Conservation (phyloP, 768 basidiomycete species). For the Mycena floridula region DNA sequence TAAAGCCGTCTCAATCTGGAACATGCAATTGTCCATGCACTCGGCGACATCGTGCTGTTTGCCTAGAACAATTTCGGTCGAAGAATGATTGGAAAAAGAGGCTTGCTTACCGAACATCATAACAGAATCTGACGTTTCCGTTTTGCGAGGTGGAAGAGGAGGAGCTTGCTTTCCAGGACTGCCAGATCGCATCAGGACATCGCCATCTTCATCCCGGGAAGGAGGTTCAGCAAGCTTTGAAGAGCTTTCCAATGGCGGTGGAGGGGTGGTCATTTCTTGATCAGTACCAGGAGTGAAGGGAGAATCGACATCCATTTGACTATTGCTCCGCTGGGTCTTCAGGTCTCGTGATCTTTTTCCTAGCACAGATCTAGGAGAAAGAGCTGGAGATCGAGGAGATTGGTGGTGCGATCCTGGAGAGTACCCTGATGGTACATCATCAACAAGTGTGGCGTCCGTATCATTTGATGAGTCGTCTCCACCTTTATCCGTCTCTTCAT, state of each 20-base stretch:
- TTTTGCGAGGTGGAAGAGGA: slow-evolving; percentile 1
- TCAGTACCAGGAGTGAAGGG: slow-evolving; percentile 17
- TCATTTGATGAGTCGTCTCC: slow-evolving; percentile 81
- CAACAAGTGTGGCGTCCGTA: slow-evolving; percentile 84
- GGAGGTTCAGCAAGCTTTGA: slow-evolving; percentile 3
- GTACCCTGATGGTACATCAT: slow-evolving; percentile 49
- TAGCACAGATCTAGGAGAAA: slow-evolving; percentile 48
- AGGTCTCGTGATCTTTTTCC: slow-evolving; percentile 63
- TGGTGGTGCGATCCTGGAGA: slow-evolving; percentile 18
- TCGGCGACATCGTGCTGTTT: slow-evolving; percentile 98
- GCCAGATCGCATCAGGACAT: slow-evolving; percentile 27
- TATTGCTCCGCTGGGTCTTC: slow-evolving; percentile 27
- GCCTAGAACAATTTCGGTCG: too few relatives aligned
- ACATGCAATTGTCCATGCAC: slow-evolving; percentile 99
- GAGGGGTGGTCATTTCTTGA: background rate
- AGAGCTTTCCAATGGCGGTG: slow-evolving; percentile 4
- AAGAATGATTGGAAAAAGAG: too few relatives aligned
- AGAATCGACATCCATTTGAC: slow-evolving; percentile 53
- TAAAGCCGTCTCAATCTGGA: slow-evolving; percentile 92
- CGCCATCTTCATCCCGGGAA: slow-evolving; percentile 20
- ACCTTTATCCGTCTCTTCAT: slow-evolving; percentile 67
- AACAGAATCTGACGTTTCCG: slow-evolving; percentile 42
- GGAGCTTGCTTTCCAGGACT: slow-evolving; percentile 6
- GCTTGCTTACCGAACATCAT: slow-evolving; percentile 82
- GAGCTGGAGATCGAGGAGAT: slow-evolving; percentile 16